Conservation (phyloP, 768 basidiomycete species). For the Boletus subparvulus region DNA sequence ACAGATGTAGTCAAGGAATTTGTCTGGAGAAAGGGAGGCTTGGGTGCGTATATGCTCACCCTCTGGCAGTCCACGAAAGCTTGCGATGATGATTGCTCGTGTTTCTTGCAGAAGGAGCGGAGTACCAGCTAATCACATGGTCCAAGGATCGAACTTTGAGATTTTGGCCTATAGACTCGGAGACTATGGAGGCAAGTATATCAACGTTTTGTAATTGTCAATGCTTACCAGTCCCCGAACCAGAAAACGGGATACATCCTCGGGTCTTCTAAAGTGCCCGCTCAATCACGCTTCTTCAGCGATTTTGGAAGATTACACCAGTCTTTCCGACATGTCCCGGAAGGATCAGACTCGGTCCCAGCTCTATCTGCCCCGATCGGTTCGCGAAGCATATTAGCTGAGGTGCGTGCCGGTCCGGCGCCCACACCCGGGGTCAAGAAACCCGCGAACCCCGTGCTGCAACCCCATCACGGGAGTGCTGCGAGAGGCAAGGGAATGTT, state of each 20-base stretch:
- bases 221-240: constrained; percentile 7
- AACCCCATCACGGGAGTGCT: constrained; percentile 36
- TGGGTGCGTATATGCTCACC: constrained; percentile 38
- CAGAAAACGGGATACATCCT: constrained; percentile 52
- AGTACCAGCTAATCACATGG: constrained; percentile 70
- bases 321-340: constrained; percentile 60
- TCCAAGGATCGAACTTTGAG: constrained; percentile 89
- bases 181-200: constrained; percentile 60
- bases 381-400: constrained; percentile 64
- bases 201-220: neutral
- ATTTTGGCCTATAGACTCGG: constrained; percentile 83
- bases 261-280: constrained; percentile 26
- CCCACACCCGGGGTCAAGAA: constrained; percentile 20
- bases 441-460: constrained; percentile 28
- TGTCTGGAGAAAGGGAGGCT: constrained; percentile 81
- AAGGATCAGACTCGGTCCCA: constrained; percentile 36
- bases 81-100: neutral
- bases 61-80: neutral
- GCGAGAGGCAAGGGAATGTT: constrained; percentile 31
- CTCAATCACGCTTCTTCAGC: constrained; percentile 23
- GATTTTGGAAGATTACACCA: constrained; percentile 28
- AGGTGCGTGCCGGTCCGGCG: constrained; percentile 58
- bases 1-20: constrained; percentile 96
- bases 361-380: constrained; percentile 68
- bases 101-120: constrained; percentile 42